Evolutionary conservation across 2,329 filamentous ascomycete genomes (phyloP), one percentile per base, ranked within the genome.

Genomic region (Incumbomyces delicatus): DNA sequence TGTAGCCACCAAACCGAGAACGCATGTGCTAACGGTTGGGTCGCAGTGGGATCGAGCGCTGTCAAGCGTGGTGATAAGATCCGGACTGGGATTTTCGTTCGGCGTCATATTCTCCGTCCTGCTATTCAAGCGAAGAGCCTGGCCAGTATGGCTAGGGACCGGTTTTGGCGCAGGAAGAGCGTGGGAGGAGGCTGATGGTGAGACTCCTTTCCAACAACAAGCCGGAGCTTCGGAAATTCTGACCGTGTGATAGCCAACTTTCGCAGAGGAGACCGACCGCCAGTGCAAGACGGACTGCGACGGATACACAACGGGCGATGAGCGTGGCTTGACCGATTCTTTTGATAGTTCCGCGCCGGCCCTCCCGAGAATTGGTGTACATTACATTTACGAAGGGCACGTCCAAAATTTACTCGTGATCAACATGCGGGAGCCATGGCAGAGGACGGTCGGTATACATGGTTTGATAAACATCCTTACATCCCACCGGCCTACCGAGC

Each of bases 41-140:
- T 10, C 34, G 55, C 58, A 98, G 92, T 98, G 92, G 92, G 92
- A 98, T 68, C 90, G 86, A 73, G 95, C 92, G 71, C 82, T 98
- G 60, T 96, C 92, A 60, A 95, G 94, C 64, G 80, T 95, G 69
- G 80, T 98, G 65, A 94, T 98, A 76, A 89, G 94, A 70, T 96
- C 90, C 56, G 83, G 86, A 47, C 84, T 98, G 68, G 92, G 92
- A 63, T 85, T 96, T 65, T 87, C 85, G 59, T 98, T 98, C 72
- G 92, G 92, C 65, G 84, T 98, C 67, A 87, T 98, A 71, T 96
- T 98, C 76, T 96, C 92, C 52, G 89, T 98, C 52, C 84, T 98
- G 49, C 73, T 98, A 47, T 98, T 98, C 80, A 95, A 94, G 78
- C 85, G 94, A 69, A 83, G 92, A 73, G 87, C 92, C 57, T 98